These are phyloP conservation scores for Globisporangium apiculatum DNA, from an alignment of 352 stramenopile genomes.

Conservation along the genomic window DNA sequence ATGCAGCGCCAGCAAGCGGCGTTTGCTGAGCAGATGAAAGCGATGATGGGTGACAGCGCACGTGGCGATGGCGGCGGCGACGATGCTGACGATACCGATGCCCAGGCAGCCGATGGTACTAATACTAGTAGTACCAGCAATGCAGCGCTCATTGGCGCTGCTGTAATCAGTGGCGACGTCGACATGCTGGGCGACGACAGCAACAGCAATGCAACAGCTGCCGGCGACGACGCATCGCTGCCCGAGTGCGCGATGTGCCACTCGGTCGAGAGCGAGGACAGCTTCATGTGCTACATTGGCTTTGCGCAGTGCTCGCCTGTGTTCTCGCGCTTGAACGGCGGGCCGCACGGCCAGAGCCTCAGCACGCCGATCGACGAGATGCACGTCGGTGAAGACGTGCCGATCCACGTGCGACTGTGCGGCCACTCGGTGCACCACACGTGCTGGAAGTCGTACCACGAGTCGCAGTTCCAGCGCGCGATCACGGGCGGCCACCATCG, in stretches of 20 bases:
- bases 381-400: conserved; percentile 76
- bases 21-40: conserved; percentile 73
- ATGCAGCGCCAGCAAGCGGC: conserved; percentile 79
- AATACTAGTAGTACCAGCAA: neutral
- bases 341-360: conserved; percentile 34
- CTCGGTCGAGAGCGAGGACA: conserved; percentile 66
- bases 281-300: conserved; percentile 83
- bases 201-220: neutral
- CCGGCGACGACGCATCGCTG: conserved; percentile 12
- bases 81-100: conserved; percentile 14
- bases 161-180: conserved; percentile 27
- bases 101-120: neutral
- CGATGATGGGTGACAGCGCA: conserved; percentile 43
- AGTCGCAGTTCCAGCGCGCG: conserved; percentile 91
- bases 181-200: conserved; percentile 33
- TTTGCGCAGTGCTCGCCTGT: conserved; percentile 79
- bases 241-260: conserved; percentile 85
- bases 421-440: conserved; percentile 93
- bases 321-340: conserved; percentile 61
- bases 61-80: conserved; percentile 35
- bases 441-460: conserved; percentile 94
- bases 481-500: conserved; percentile 92
- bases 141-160: conserved; percentile 5
- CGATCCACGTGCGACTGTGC: conserved; percentile 82
- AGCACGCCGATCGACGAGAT: conserved; percentile 85